Conservation (phyloP, 192 early-diverging fungal species). For the Linderina pennispora region DNA sequence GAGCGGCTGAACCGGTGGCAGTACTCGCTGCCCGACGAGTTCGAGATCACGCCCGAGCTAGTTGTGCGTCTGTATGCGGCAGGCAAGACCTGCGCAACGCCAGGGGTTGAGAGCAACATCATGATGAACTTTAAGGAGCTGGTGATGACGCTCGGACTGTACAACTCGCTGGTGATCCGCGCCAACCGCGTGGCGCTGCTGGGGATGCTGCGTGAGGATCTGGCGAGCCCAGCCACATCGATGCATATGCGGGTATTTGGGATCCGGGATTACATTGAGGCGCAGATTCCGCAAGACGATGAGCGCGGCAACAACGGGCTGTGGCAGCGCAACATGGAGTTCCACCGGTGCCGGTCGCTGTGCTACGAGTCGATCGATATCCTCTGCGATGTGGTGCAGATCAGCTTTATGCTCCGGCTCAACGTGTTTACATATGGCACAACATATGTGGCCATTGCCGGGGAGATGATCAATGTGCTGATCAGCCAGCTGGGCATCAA, state of each 20-base stretch:
- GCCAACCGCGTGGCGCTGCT: conserved; percentile 40
- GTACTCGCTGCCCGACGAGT: conserved; percentile 40
- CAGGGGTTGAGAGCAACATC: conserved; percentile 17
- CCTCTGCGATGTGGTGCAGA: conserved; percentile 36
- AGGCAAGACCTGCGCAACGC: not conserved
- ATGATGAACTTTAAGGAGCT: conserved; percentile 45
- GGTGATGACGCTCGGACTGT: conserved; percentile 37
- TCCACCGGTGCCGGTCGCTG: conserved; percentile 37
- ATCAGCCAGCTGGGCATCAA: conserved; percentile 30
- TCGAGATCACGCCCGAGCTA: conserved; percentile 35
- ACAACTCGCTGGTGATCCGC: conserved; percentile 36
- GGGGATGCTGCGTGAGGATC: conserved; percentile 27
- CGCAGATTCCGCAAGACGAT: conserved; percentile 3
- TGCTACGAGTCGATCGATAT: conserved; percentile 39
- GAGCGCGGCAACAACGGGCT: conserved; percentile 6
- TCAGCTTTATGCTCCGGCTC: conserved; percentile 32
- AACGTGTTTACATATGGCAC: conserved; percentile 41
- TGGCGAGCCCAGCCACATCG: conserved; percentile 22
- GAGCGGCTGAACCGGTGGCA: conserved; percentile 39
- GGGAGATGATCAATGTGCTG: conserved; percentile 37
- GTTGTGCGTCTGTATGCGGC: conserved; percentile 12
- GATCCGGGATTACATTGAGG: conserved; percentile 40
- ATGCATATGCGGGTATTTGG: conserved; percentile 41
- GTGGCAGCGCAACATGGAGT: conserved; percentile 35
- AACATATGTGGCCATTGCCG: conserved; percentile 33